Conservation (phyloP, 495 filamentous ascomycete genomes). For the Aspergillus leporis region DNA sequence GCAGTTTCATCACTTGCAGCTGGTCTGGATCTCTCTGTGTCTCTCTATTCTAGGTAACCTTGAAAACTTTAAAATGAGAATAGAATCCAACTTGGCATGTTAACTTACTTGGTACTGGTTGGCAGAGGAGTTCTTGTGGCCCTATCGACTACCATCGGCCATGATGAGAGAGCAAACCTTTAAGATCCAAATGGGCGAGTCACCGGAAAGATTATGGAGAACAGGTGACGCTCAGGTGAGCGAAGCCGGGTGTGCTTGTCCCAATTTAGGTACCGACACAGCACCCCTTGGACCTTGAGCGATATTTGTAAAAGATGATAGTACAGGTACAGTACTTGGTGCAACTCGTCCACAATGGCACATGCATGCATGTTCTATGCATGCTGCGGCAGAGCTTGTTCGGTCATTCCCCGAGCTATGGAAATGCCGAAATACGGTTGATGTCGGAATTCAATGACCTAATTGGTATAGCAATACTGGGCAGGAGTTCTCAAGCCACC, state of each 20-base stretch:
- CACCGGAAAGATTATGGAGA: background rate
- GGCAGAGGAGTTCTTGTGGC: background rate
- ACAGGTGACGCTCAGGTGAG: background rate
- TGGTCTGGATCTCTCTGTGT: conserved; percentile 1
- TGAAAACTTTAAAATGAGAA: conserved; percentile 6
- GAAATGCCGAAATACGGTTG: background rate
- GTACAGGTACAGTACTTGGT: too few species aligned
- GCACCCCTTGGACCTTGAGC: too few species aligned
- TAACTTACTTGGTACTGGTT: background rate
- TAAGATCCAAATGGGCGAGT: background rate
- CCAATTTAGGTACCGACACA: too few species aligned
- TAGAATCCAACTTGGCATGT: background rate
- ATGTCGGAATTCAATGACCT: background rate
- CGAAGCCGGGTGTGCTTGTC: background rate
- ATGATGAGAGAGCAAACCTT: background rate
- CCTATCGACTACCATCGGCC: background rate
- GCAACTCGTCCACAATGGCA: too few species aligned
- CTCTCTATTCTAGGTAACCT: background rate
- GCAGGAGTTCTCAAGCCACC: too few species aligned
- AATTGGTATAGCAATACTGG: too few species aligned
- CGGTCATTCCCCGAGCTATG: background rate
- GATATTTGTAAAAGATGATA: too few species aligned
- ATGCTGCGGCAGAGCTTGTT: background rate
- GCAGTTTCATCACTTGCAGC: conserved; percentile 14
- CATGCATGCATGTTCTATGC: background rate